These are phyloP conservation scores for Apocynum venetum DNA, from an alignment of 257 asterid genomes.

Conservation along the genomic window DNA sequence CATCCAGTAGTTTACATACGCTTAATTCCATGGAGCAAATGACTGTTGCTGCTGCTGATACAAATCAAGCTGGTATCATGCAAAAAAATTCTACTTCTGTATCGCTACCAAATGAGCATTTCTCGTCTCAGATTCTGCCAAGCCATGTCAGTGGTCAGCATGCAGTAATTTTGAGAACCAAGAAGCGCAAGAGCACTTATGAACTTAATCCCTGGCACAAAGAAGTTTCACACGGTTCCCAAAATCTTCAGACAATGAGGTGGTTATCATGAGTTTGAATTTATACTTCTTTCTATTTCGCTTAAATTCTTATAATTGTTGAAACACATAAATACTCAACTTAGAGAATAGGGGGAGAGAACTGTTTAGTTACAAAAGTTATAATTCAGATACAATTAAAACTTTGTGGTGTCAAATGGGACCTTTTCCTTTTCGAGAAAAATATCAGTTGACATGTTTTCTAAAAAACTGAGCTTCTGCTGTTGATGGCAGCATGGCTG, in stretches of 20 bases:
- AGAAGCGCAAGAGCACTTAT: constrained; percentile 51
- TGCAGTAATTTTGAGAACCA: constrained; percentile 34
- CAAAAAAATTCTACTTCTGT: constrained; percentile 32
- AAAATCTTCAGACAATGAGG: constrained; percentile 45
- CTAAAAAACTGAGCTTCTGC: constrained; percentile 26
- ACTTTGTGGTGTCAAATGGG: neutral
- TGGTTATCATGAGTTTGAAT: constrained; percentile 19
- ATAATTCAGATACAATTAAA: neutral
- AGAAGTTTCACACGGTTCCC: constrained; percentile 46
- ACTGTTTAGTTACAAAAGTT: neutral
- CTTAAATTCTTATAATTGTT: neutral
- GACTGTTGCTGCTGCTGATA: constrained; percentile 30
- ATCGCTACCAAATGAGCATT: constrained; percentile 25
- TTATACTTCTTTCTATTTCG: neutral
- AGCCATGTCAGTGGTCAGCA: constrained; percentile 23
- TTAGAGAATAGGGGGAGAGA: neutral
- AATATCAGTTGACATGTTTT: neutral
- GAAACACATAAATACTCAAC: neutral
- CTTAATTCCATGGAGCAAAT: constrained; percentile 39
- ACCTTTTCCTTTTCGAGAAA: neutral
- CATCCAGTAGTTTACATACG: constrained; percentile 37
- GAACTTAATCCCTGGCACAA: constrained; percentile 58
- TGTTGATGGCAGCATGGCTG: constrained; percentile 53
- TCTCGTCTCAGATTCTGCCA: constrained; percentile 31
- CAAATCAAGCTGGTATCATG: constrained; percentile 28